Base-by-base conservation (phyloP, 2,329 filamentous ascomycete species). In the Elsinoe australis region DNA sequence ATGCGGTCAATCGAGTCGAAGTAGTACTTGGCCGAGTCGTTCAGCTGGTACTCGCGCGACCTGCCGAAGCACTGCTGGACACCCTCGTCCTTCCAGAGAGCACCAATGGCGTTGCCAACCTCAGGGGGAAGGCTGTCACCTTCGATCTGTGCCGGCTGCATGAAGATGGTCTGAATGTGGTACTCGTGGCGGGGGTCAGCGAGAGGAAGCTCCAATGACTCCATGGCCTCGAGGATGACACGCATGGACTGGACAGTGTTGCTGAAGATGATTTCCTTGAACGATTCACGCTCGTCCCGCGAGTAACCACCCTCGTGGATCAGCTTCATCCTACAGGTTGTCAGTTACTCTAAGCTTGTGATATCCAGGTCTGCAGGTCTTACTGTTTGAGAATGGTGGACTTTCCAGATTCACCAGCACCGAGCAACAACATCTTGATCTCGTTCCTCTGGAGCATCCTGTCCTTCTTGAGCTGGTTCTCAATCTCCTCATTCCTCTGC, bases 281-380 rank as follows among this genome's bases (percentile, higher is more conserved):
- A 82, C 14, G 78, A 82, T 63, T 82, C 79, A 47, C 79, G 73
- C 66, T 83, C 79, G 57, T 96, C 92, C 67, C 90, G 85, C 54
- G 92, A 96, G 74, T 96, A 98, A 59, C 92, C 90, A 55, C 92
- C 92, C 75, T 98, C 92, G 69, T 98, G 87, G 63, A 98, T 98
- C 63, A 98, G 85, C 78, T 96, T 98, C 87, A 94, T 94, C 75
- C n/a, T n/a, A n/a, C n/a, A n/a, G n/a, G n/a, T n/a, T n/a, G n/a
- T n/a, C n/a, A n/a, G n/a, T n/a, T n/a, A n/a, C n/a, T n/a, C n/a
- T n/a, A n/a, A n/a, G n/a, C n/a, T n/a, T n/a, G n/a, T n/a, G n/a
- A n/a, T n/a, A n/a, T n/a, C n/a, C n/a, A n/a, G n/a, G n/a, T n/a
- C n/a, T n/a, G n/a, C n/a, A n/a, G n/a, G n/a, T n/a, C n/a, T n/a